Percentiles rank a stretch among this genome's conserved stretches.
These are phyloP conservation scores for Neopestalotiopsis rosae DNA, from an alignment of 2,329 filamentous ascomycete species.

Conservation along the genomic window DNA sequence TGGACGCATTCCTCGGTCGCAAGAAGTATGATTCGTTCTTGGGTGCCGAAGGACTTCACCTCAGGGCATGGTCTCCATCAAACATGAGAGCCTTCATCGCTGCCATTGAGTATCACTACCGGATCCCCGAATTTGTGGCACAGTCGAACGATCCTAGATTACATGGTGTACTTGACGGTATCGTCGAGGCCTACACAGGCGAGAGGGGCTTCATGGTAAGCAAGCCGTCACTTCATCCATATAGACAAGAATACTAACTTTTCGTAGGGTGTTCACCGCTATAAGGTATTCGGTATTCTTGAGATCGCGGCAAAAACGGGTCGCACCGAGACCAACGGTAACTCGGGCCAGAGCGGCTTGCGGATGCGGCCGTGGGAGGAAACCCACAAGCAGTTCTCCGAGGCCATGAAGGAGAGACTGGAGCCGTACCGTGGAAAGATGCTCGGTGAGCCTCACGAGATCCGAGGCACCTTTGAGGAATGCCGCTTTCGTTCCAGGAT, in stretches of 20 bases:
- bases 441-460: conserved; percentile 55
- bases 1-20: conserved; percentile 60
- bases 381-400: conserved; percentile 55
- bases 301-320: conserved; percentile 60
- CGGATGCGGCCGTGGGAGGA: conserved; percentile 54
- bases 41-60: conserved; percentile 55
- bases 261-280: conserved; percentile 52
- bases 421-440: conserved; percentile 54
- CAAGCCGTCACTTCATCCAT: neutral
- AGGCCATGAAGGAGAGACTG: conserved; percentile 59
- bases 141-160: conserved; percentile 53
- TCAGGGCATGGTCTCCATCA: conserved; percentile 58
- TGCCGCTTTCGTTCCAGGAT: conserved; percentile 55
- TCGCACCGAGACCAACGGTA: conserved; percentile 57
- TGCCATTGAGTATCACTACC: conserved; percentile 59
- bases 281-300: conserved; percentile 62
- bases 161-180: conserved; percentile 58
- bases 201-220: conserved; percentile 57
- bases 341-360: conserved; percentile 49
- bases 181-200: conserved; percentile 60
- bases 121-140: conserved; percentile 58
- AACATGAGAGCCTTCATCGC: conserved; percentile 61
- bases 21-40: conserved; percentile 58
- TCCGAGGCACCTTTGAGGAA: conserved; percentile 60
- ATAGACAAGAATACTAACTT: neutral